Evolutionary conservation across 1,284 basidiomycete species (phyloP).

Genomic region (Ceratobasidium sp.): DNA sequence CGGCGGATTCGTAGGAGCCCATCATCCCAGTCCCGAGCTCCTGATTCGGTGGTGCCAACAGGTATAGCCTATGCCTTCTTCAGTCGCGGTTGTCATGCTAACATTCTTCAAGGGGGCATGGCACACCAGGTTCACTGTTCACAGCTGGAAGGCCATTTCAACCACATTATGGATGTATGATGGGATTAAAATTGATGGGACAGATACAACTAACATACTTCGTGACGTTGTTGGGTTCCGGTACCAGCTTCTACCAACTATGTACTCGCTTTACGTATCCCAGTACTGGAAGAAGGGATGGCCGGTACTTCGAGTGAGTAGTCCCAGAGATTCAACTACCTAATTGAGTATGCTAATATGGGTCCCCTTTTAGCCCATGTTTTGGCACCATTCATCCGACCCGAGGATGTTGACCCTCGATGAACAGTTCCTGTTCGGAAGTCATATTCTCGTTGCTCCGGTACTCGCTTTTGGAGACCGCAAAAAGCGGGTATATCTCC

Average conservation of each 20-base stretch:
- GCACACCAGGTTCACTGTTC: constrained; percentile 36
- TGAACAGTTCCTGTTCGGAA: constrained; percentile 37
- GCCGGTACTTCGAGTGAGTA: constrained; percentile 23
- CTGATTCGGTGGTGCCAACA: constrained; percentile 36
- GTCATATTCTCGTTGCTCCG: constrained; percentile 32
- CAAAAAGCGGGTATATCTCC: constrained; percentile 33
- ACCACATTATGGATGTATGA: constrained; percentile 38
- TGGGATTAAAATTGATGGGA: constrained; percentile 13
- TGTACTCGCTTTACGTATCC: constrained; percentile 36
- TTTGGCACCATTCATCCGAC: constrained; percentile 34
- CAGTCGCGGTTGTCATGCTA: neutral
- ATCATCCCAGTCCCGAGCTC: constrained; percentile 35
- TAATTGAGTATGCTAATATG: neutral
- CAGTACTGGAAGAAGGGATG: constrained; percentile 36
- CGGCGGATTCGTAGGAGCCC: constrained; percentile 24
- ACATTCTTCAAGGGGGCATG: constrained; percentile 24
- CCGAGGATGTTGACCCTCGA: constrained; percentile 28
- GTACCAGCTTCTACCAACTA: constrained; percentile 28
- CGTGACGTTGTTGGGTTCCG: constrained; percentile 28
- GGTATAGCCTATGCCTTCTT: neutral
- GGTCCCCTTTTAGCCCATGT: constrained; percentile 8
- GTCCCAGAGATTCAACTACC: no score
- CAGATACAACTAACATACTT: constrained; percentile 11
- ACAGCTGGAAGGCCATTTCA: constrained; percentile 35
- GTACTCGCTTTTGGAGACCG: constrained; percentile 28